Percentiles rank a stretch among this genome's conserved stretches.
Conservation (phyloP, 176 grass and related monocot genomes). For the Avena sativa region DNA sequence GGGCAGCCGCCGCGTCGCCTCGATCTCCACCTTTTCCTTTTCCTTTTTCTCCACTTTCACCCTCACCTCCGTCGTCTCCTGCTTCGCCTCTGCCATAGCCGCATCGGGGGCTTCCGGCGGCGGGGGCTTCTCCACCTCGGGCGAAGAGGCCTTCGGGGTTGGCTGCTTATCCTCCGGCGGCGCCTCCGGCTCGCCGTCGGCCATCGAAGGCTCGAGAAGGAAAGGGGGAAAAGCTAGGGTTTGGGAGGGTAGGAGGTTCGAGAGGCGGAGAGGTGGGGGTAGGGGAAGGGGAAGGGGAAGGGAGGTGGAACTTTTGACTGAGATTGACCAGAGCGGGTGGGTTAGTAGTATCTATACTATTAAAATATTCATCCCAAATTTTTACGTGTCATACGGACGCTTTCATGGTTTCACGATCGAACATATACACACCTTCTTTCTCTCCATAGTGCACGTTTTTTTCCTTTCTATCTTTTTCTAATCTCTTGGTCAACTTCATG, state of each 20-base stretch:
- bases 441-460: too few species aligned
- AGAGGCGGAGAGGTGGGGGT: constrained; percentile 20
- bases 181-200: constrained; percentile 37
- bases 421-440: too few species aligned
- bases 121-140: neutral
- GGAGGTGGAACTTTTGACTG: constrained; percentile 55
- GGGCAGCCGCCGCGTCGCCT: constrained; percentile 32
- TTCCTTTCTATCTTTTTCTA: too few species aligned
- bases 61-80: constrained; percentile 19
- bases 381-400: too few species aligned
- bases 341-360: neutral
- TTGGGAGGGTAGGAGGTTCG: constrained; percentile 41
- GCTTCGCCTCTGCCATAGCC: neutral
- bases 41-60: constrained; percentile 36
- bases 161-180: constrained; percentile 7
- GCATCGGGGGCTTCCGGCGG: constrained; percentile 6
- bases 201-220: constrained; percentile 38
- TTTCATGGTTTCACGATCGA: too few species aligned
- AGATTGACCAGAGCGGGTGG: constrained; percentile 51
- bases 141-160: neutral
- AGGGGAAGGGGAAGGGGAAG: neutral
- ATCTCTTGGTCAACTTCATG: too few species aligned
- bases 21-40: constrained; percentile 42
- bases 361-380: too few species aligned
- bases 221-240: constrained; percentile 47